phyloP scores from a whole-genome alignment of 1,284 basidiomycete species.

The Rhodofomes roseus region DNA sequence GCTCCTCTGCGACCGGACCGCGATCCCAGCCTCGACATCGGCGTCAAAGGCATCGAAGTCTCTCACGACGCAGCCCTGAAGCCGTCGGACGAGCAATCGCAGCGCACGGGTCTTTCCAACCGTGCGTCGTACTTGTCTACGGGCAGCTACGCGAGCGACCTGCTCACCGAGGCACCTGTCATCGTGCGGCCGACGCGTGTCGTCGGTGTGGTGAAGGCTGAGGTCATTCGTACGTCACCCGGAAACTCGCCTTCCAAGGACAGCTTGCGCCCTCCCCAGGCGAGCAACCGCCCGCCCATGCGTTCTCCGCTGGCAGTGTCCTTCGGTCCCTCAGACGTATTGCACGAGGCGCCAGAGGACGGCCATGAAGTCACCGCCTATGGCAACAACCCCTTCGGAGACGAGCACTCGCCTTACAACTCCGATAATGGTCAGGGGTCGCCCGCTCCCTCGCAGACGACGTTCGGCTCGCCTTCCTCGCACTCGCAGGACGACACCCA shows the following conservation, averaged over 20 bases:
- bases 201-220: conserved; percentile 71
- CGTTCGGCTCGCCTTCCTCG: conserved; percentile 33
- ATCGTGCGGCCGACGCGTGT: conserved; percentile 72
- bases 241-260: conserved; percentile 31
- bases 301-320: conserved; percentile 67
- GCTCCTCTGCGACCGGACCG: conserved; percentile 57
- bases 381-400: conserved; percentile 64
- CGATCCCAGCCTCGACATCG: conserved; percentile 55
- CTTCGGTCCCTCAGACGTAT: conserved; percentile 67
- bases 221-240: conserved; percentile 64
- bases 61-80: conserved; percentile 48
- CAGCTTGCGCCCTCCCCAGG: conserved; percentile 33
- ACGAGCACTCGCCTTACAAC: conserved; percentile 45
- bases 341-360: conserved; percentile 48
- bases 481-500: conserved; percentile 13
- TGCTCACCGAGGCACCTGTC: conserved; percentile 75
- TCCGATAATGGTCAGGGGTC: conserved; percentile 26
- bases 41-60: conserved; percentile 60
- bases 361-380: conserved; percentile 30
- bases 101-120: conserved; percentile 51
- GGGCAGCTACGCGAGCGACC: conserved; percentile 71
- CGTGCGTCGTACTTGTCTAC: conserved; percentile 70
- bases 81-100: conserved; percentile 46
- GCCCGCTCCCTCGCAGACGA: conserved; percentile 37
- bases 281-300: conserved; percentile 37